Conservation (phyloP, 768 basidiomycete genomes). For the Amanita exitialis region DNA sequence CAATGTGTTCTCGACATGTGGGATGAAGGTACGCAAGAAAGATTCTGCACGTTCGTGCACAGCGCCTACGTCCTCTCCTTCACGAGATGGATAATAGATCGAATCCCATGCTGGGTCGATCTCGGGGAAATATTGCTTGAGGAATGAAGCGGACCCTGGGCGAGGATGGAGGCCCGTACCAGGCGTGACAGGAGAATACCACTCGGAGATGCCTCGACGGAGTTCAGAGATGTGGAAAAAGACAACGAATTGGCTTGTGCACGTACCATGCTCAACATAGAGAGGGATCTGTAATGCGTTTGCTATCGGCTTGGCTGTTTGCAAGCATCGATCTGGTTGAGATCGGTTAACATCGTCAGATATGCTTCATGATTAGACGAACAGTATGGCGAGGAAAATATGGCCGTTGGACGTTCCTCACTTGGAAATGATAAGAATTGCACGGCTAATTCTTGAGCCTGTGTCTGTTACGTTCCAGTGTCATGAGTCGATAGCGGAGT, state of each 20-base stretch:
- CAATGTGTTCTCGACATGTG: slow-evolving; percentile 36
- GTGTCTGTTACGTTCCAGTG: slow-evolving; percentile 28
- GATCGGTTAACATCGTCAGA: background rate
- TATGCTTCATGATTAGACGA: slow-evolving; percentile 11
- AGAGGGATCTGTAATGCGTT: slow-evolving; percentile 55
- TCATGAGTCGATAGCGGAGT: background rate
- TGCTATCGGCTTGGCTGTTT: slow-evolving; percentile 63
- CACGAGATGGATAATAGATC: slow-evolving; percentile 61
- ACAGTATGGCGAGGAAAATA: slow-evolving; percentile 86
- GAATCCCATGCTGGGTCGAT: slow-evolving; percentile 59
- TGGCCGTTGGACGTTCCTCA: slow-evolving; percentile 60
- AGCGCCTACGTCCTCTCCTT: slow-evolving; percentile 57
- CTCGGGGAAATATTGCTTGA: slow-evolving; percentile 44
- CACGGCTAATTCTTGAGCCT: slow-evolving; percentile 63
- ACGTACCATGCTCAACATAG: slow-evolving; percentile 68
- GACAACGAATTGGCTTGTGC: background rate
- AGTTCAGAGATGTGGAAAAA: background rate
- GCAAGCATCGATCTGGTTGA: slow-evolving; percentile 70
- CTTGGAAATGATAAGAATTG: slow-evolving; percentile 57
- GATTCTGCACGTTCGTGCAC: slow-evolving; percentile 51
- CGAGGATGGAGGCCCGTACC: slow-evolving; percentile 71
- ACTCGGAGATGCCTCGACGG: slow-evolving; percentile 54
- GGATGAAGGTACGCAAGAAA: slow-evolving; percentile 41
- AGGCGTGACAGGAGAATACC: slow-evolving; percentile 65
- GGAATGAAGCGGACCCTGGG: slow-evolving; percentile 43